Conservation (phyloP, 179 eudicot genomes). For the Spinacia oleracea region DNA sequence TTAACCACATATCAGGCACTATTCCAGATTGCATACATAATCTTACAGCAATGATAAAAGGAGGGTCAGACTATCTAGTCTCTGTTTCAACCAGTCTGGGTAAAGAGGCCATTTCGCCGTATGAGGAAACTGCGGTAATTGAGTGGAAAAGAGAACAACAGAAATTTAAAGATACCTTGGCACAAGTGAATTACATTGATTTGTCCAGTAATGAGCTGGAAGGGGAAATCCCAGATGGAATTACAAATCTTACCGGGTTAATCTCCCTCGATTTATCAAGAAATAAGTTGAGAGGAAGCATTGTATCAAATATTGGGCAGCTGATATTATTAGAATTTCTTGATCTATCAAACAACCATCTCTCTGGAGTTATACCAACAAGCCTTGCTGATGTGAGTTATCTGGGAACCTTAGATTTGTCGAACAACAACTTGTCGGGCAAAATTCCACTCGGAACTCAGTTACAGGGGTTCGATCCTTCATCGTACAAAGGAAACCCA, state of each 20-base stretch:
- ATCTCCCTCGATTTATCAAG: constrained; percentile 23
- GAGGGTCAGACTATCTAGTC: too few relatives aligned
- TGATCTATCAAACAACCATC: constrained; percentile 24
- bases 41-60: constrained; percentile 20
- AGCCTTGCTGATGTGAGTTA: constrained; percentile 16
- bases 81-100: fast-evolving
- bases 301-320: constrained; percentile 20
- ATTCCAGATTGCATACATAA: constrained; percentile 31
- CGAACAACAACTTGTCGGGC: constrained; percentile 20
- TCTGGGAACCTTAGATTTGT: constrained; percentile 10
- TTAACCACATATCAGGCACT: constrained; percentile 15
- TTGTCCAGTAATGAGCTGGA: constrained; percentile 22
- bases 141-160: not conserved
- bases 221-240: constrained; percentile 31
- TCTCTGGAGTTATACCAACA: constrained; percentile 18
- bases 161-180: not conserved
- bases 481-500: not conserved
- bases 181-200: constrained; percentile 9
- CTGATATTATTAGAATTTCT: constrained; percentile 6
- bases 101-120: fast-evolving
- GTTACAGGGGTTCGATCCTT: constrained; percentile 16
- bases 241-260: constrained; percentile 11
- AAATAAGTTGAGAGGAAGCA: constrained; percentile 20
- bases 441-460: constrained; percentile 21
- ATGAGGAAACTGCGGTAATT: not conserved